Percentiles rank a stretch among this genome's conserved stretches.
phyloP scores from a whole-genome alignment of 2,329 filamentous ascomycete genomes.

The Metarhizium sp. region DNA sequence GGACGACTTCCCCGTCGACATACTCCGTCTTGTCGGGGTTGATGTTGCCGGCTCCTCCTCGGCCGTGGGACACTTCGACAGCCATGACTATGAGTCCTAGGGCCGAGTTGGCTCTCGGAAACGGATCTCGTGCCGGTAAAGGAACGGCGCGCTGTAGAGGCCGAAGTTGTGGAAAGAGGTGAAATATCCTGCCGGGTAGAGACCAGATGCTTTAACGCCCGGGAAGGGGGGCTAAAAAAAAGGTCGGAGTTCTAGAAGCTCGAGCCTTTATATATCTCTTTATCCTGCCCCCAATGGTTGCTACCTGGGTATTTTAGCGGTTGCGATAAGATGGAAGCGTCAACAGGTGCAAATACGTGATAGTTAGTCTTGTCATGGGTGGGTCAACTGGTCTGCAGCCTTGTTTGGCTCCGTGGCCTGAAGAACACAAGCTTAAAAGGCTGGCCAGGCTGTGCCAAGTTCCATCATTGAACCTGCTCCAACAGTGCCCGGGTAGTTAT shows the following conservation, averaged over 20 bases:
- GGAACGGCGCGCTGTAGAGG: too few species aligned
- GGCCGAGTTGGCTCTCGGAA: too few species aligned
- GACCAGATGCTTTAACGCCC: too few species aligned
- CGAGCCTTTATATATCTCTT: too few species aligned
- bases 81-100: slow-evolving; percentile 15
- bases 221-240: too few species aligned
- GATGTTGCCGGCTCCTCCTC: slow-evolving; percentile 55
- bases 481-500: not conserved
- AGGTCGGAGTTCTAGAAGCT: too few species aligned
- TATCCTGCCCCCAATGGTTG: too few species aligned
- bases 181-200: too few species aligned
- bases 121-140: too few species aligned
- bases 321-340: slow-evolving; percentile 2
- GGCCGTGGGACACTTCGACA: slow-evolving; percentile 48
- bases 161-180: too few species aligned
- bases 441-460: too few species aligned
- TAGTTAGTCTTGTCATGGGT: not conserved
- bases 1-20: slow-evolving; percentile 52
- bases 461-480: too few species aligned
- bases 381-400: not conserved
- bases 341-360: not conserved
- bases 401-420: not conserved
- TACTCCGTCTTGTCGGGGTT: slow-evolving; percentile 47
- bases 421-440: not conserved
- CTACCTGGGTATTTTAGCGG: not conserved